A percentile compares a stretch with the other conserved stretches of the same genome.
These are phyloP conservation scores for Candida khao-thaluensis DNA, from an alignment of 805 yeast genomes.

Conservation along the genomic window DNA sequence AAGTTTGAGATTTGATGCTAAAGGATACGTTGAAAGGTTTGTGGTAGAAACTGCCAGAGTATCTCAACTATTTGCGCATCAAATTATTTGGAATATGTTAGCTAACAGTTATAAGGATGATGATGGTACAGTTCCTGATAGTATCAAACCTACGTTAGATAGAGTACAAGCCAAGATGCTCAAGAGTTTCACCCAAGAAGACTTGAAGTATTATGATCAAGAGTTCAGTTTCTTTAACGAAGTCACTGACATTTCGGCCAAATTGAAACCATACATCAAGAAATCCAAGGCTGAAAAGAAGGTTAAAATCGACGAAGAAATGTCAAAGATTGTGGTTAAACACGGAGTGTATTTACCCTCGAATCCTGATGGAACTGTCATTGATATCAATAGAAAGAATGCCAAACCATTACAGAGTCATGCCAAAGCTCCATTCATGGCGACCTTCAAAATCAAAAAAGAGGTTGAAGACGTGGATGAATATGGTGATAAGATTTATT, in stretches of 20 bases:
- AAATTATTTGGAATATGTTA: conserved; percentile 95
- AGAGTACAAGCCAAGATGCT: conserved; percentile 66
- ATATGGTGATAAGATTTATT: conserved; percentile 26
- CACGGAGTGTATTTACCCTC: conserved; percentile 88
- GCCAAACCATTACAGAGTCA: conserved; percentile 96
- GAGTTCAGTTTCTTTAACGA: conserved; percentile 90
- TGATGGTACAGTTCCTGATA: conserved; percentile 76
- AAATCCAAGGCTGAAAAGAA: conserved; percentile 95
- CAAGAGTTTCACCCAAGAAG: conserved; percentile 56
- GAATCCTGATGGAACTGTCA: conserved; percentile 92
- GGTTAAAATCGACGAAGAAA: conserved; percentile 92
- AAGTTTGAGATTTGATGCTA: conserved; percentile 73
- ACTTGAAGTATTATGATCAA: conserved; percentile 65
- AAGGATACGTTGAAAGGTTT: conserved; percentile 85
- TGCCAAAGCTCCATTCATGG: conserved; percentile 98
- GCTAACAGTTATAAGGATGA: conserved; percentile 93
- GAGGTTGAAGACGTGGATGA: conserved; percentile 48
- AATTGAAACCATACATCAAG: conserved; percentile 89
- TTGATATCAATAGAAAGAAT: conserved; percentile 87
- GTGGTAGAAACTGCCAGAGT: conserved; percentile 90
- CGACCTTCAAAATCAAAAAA: conserved; percentile 81
- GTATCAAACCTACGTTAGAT: conserved; percentile 80
- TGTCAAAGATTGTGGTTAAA: conserved; percentile 47
- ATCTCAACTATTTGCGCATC: conserved; percentile 91
- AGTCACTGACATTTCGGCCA: conserved; percentile 92